Evolutionary conservation across 1,139 yeast species (phyloP).

Genomic region (Schwanniomyces etchellsii): DNA sequence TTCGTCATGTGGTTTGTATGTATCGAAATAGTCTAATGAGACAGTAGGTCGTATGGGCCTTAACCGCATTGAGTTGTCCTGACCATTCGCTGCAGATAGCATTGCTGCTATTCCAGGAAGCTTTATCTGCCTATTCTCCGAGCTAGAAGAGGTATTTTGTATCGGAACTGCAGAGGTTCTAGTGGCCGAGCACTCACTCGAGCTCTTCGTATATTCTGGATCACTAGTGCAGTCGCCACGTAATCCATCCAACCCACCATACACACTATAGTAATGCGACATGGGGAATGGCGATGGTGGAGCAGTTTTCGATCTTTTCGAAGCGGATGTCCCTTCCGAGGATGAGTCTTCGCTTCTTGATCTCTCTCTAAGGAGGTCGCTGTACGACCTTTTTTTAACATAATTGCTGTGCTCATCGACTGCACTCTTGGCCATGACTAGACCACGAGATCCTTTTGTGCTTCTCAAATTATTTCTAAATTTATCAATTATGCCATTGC

Average conservation of each 20-base stretch:
- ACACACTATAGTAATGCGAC: not conserved
- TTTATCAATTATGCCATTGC: slow-evolving; percentile 25
- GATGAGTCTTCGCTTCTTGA: too few relatives aligned
- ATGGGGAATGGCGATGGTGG: slow-evolving; percentile 28
- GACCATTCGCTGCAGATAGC: slow-evolving; percentile 9
- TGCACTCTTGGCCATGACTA: too few relatives aligned
- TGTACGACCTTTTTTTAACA: slow-evolving; percentile 20
- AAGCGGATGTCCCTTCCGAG: too few relatives aligned
- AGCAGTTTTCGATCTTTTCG: slow-evolving; percentile 43
- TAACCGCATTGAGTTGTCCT: slow-evolving; percentile 21
- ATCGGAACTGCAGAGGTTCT: not conserved
- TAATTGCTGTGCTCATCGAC: not conserved
- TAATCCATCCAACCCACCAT: too few relatives aligned
- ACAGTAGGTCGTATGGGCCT: slow-evolving; percentile 38
- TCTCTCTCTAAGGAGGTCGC: slow-evolving; percentile 13
- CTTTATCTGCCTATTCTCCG: not conserved
- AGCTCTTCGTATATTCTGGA: not conserved
- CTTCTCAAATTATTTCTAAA: slow-evolving; percentile 16
- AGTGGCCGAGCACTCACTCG: not conserved
- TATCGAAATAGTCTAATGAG: slow-evolving; percentile 42
- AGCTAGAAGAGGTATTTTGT: not conserved
- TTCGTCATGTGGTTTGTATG: slow-evolving; percentile 44
- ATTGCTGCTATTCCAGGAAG: slow-evolving; percentile 35
- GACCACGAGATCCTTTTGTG: slow-evolving; percentile 7
- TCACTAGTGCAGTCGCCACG: too few relatives aligned